Conservation (phyloP, 495 filamentous ascomycete genomes). For the Neurospora terricola region DNA sequence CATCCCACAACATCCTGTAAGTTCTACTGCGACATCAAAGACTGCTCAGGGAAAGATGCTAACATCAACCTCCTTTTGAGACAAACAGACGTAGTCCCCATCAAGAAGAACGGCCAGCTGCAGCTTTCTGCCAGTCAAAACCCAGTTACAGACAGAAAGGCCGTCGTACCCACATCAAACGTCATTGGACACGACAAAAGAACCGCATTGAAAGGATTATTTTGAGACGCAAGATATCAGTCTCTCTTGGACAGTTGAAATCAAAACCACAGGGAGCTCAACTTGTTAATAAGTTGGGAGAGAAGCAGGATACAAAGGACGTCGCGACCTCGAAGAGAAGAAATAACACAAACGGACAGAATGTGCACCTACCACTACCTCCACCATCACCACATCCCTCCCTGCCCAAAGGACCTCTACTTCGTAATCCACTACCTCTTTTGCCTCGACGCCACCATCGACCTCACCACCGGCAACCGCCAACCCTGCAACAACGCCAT, state of each 20-base stretch:
- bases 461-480: slow-evolving; percentile 8
- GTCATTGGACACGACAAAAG: neutral
- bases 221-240: neutral
- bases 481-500: slow-evolving; percentile 12
- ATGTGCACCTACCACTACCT: slow-evolving; percentile 15
- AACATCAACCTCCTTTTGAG: neutral
- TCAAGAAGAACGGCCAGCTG: neutral
- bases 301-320: neutral
- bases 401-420: slow-evolving; percentile 28
- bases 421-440: slow-evolving; percentile 31
- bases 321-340: neutral
- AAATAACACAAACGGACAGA: neutral
- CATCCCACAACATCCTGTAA: neutral
- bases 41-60: neutral
- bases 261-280: neutral
- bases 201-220: neutral
- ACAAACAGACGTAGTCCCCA: neutral
- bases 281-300: neutral
- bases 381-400: slow-evolving; percentile 27
- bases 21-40: neutral
- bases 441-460: slow-evolving; percentile 20
- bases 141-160: neutral
- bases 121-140: neutral
- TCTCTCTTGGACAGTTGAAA: neutral
- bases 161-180: neutral